Evolutionary conservation across 2,329 filamentous ascomycete genomes (phyloP).

Genomic region (Pseudopyricularia cyperi): DNA sequence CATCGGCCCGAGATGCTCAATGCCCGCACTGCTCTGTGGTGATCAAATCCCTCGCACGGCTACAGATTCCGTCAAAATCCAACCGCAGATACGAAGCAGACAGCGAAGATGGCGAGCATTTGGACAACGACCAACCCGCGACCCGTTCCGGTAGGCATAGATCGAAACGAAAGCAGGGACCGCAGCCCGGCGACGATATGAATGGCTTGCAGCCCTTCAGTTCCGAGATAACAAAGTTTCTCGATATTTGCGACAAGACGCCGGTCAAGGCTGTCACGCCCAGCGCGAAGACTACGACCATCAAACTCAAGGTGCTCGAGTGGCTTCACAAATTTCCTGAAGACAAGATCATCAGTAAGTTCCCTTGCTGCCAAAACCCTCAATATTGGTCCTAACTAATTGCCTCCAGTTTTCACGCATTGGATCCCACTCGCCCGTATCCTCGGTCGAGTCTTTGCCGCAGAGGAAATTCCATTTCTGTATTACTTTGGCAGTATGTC

Average conservation of each 20-base stretch:
- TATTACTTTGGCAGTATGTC: constrained; percentile 21
- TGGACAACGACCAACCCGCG: not conserved
- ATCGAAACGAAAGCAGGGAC: not conserved
- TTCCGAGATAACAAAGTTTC: constrained; percentile 8
- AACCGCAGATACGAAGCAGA: not conserved
- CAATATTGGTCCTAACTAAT: not conserved
- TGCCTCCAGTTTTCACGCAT: constrained; percentile 19
- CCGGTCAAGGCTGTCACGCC: constrained; percentile 3
- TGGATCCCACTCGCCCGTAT: constrained; percentile 19
- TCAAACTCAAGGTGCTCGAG: constrained; percentile 16
- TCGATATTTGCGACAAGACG: constrained; percentile 9
- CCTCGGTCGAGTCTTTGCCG: constrained; percentile 21
- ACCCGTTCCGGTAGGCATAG: not conserved
- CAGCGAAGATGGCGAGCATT: not conserved
- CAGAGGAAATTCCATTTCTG: constrained; percentile 17
- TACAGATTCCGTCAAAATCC: not conserved
- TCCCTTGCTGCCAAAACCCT: not conserved
- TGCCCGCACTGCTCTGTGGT: not conserved
- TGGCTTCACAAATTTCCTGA: constrained; percentile 18
- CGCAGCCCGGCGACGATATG: constrained; percentile 12
- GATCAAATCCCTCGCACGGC: not conserved
- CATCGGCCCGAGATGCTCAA: not conserved
- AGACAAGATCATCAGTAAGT: constrained; percentile 26
- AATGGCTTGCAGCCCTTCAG: constrained; percentile 6
- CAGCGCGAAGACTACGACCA: constrained; percentile 18